phyloP scores from a whole-genome alignment of 1,139 yeast genomes.

The Diutina siamensis region DNA sequence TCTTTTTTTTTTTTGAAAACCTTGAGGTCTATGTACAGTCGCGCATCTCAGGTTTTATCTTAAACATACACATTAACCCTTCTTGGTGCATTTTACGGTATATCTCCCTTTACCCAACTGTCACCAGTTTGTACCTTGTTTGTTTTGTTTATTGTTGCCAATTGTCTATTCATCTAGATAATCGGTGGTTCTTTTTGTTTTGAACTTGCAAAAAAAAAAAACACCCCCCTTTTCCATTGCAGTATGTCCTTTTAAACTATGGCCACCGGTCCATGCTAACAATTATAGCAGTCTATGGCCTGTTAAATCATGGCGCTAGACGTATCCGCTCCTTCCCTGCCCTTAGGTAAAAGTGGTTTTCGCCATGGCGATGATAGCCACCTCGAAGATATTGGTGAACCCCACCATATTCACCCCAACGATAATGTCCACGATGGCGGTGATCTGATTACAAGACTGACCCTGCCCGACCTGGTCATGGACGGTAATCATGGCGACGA shows the following conservation, averaged over 20 bases:
- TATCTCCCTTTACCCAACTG: too few species aligned
- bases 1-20: too few species aligned
- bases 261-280: neutral
- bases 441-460: neutral
- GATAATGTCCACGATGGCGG: too few species aligned
- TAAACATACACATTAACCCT: neutral
- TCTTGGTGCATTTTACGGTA: neutral
- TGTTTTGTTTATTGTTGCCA: too few species aligned
- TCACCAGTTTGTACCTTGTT: too few species aligned
- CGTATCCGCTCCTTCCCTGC: constrained; percentile 6
- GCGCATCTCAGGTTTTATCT: neutral
- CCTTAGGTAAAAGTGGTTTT: neutral
- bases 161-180: too few species aligned
- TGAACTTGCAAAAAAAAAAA: too few species aligned
- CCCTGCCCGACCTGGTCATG: constrained; percentile 5
- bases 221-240: neutral
- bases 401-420: too few species aligned
- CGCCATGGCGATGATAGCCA: too few species aligned
- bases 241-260: neutral
- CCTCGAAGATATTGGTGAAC: too few species aligned
- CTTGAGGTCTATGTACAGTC: neutral
- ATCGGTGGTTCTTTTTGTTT: too few species aligned
- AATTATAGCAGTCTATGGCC: neutral
- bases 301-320: constrained; percentile 1
- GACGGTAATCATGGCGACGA: neutral